A percentile compares a stretch with the other conserved stretches of the same genome.
These are phyloP conservation scores for Oleoguttula mirabilis DNA, from an alignment of 495 filamentous ascomycete genomes.

Conservation along the genomic window DNA sequence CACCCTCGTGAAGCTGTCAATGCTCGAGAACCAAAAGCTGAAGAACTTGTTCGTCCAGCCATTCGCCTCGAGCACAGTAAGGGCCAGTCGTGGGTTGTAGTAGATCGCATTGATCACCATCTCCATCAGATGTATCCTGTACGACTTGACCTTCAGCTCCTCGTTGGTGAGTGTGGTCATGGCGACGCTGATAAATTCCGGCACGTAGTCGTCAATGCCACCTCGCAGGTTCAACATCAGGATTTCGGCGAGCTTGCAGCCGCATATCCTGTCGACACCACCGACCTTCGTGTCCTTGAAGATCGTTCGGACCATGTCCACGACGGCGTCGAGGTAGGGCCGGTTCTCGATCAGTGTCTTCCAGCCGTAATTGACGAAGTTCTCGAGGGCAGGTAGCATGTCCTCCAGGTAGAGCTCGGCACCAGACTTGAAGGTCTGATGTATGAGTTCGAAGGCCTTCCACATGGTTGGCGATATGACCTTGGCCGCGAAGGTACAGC, in stretches of 20 bases:
- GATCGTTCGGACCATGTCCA: slow-evolving; percentile 66
- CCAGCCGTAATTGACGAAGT: slow-evolving; percentile 86
- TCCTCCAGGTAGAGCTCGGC: slow-evolving; percentile 97
- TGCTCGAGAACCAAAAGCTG: slow-evolving; percentile 92
- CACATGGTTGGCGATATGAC: slow-evolving; percentile 93
- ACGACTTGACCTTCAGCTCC: slow-evolving; percentile 74
- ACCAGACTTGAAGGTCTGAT: slow-evolving; percentile 90
- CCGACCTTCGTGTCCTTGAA: slow-evolving; percentile 80
- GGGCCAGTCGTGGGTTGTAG: slow-evolving; percentile 75
- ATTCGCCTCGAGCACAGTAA: slow-evolving; percentile 78
- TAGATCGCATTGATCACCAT: slow-evolving; percentile 98
- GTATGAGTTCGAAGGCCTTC: slow-evolving; percentile 92
- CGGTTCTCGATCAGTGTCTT: slow-evolving; percentile 67
- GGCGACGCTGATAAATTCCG: slow-evolving; percentile 74
- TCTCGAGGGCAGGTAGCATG: slow-evolving; percentile 95
- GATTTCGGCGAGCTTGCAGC: slow-evolving; percentile 96
- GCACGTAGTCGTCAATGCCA: slow-evolving; percentile 74
- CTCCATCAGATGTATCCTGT: slow-evolving; percentile 93
- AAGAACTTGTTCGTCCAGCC: slow-evolving; percentile 99
- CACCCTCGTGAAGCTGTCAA: slow-evolving; percentile 82
- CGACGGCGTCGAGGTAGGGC: slow-evolving; percentile 74
- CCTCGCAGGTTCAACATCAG: slow-evolving; percentile 92
- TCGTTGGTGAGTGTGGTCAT: slow-evolving; percentile 65
- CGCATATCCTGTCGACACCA: slow-evolving; percentile 91
- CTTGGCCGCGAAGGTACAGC: slow-evolving; percentile 97